Evolutionary conservation across 257 asterid species (phyloP).

Genomic region (Solanum stenotomum): DNA sequence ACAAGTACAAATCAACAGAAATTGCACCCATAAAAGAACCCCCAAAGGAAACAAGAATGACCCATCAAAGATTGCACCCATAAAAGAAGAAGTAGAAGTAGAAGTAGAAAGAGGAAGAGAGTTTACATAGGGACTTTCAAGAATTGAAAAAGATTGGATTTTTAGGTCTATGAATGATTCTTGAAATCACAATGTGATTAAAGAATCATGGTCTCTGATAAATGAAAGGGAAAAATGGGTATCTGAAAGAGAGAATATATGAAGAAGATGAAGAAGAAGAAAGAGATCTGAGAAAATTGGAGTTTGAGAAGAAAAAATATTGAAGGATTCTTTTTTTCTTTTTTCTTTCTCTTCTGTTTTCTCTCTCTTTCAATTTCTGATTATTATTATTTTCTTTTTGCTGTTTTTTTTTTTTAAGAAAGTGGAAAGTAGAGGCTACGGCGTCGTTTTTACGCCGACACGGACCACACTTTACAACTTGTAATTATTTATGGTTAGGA

Average conservation of each 20-base stretch:
- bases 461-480: neutral
- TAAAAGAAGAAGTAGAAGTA: neutral
- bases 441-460: neutral
- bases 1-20: neutral
- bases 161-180: neutral
- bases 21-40: neutral
- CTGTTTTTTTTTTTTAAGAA: neutral
- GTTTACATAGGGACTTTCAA: neutral
- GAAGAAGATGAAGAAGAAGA: neutral
- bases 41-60: neutral
- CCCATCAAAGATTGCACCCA: neutral
- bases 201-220: neutral
- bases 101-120: neutral
- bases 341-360: neutral
- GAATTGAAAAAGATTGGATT: neutral
- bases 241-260: neutral
- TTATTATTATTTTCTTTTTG: neutral
- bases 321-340: neutral
- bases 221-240: neutral
- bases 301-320: neutral
- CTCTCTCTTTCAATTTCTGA: neutral
- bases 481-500: neutral
- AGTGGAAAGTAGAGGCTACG: neutral
- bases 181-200: neutral
- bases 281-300: constrained; percentile 1